phyloP scores from a whole-genome alignment of 345 rosid genomes.

The Euphorbia tirucalli region DNA sequence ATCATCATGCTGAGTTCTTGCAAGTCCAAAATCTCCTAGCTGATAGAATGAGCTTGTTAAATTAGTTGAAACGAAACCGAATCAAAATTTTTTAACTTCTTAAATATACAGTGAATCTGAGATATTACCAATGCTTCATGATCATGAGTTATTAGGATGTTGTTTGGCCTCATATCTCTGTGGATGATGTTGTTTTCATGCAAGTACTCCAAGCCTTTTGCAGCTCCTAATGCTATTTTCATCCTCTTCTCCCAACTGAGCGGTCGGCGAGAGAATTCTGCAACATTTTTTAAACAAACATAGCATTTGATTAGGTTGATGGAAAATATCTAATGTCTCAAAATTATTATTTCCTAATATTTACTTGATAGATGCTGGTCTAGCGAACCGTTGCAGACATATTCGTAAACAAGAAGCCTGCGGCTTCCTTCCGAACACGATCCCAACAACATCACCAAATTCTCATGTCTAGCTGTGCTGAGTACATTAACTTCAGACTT shows the following conservation, averaged over 20 bases:
- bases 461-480: slow-evolving; percentile 55
- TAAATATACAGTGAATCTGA: neutral
- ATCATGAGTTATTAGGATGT: slow-evolving; percentile 67
- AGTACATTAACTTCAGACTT: slow-evolving; percentile 60
- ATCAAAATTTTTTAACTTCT: neutral
- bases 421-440: slow-evolving; percentile 57
- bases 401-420: slow-evolving; percentile 62
- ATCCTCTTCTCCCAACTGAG: slow-evolving; percentile 59
- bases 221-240: slow-evolving; percentile 59
- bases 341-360: neutral
- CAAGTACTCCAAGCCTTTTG: slow-evolving; percentile 53
- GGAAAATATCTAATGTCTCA: neutral
- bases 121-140: slow-evolving; percentile 49
- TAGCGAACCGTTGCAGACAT: slow-evolving; percentile 55
- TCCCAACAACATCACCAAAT: slow-evolving; percentile 58
- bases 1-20: slow-evolving; percentile 42
- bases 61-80: neutral
- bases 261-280: slow-evolving; percentile 44
- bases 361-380: slow-evolving; percentile 66
- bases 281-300: slow-evolving; percentile 22
- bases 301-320: neutral
- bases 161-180: slow-evolving; percentile 63
- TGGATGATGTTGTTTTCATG: slow-evolving; percentile 58
- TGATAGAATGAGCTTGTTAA: slow-evolving; percentile 14
- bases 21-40: slow-evolving; percentile 75